phyloP scores from a whole-genome alignment of 2,329 filamentous ascomycete genomes.

The Beauveria rudraprayagi region DNA sequence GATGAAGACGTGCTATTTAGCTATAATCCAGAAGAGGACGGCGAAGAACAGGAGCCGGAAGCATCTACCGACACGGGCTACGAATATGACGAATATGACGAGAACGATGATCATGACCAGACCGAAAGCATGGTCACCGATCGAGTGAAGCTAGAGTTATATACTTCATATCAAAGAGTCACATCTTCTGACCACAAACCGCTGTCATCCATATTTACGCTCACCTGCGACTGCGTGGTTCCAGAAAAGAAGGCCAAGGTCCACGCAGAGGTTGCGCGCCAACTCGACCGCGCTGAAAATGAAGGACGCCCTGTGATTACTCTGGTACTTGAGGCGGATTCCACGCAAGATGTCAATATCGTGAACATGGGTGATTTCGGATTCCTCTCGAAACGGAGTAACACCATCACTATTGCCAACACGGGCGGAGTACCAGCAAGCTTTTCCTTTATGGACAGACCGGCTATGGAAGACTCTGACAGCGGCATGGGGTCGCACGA shows the following conservation, averaged over 20 bases:
- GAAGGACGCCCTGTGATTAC: slow-evolving; percentile 78
- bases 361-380: slow-evolving; percentile 73
- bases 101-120: slow-evolving; percentile 38
- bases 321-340: slow-evolving; percentile 61
- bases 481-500: slow-evolving; percentile 30
- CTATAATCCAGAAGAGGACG: slow-evolving; percentile 67
- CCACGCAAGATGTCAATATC: slow-evolving; percentile 39
- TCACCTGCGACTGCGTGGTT: slow-evolving; percentile 81
- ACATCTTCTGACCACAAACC: slow-evolving; percentile 96
- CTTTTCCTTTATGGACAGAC: slow-evolving; percentile 71
- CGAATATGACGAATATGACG: slow-evolving; percentile 54
- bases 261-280: slow-evolving; percentile 77
- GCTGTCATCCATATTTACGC: slow-evolving; percentile 69
- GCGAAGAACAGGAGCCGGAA: slow-evolving; percentile 17
- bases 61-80: slow-evolving; percentile 25
- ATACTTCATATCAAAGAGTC: slow-evolving; percentile 82
- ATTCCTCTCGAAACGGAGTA: slow-evolving; percentile 57
- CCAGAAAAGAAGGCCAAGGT: slow-evolving; percentile 76
- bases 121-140: slow-evolving; percentile 51
- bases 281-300: slow-evolving; percentile 86
- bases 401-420: slow-evolving; percentile 79
- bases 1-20: slow-evolving; percentile 84
- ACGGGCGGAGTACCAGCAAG: slow-evolving; percentile 76
- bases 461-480: slow-evolving; percentile 39
- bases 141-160: slow-evolving; percentile 52